Evolutionary conservation across 345 rosid species (phyloP).

Genomic region (Ceriops decandra): DNA sequence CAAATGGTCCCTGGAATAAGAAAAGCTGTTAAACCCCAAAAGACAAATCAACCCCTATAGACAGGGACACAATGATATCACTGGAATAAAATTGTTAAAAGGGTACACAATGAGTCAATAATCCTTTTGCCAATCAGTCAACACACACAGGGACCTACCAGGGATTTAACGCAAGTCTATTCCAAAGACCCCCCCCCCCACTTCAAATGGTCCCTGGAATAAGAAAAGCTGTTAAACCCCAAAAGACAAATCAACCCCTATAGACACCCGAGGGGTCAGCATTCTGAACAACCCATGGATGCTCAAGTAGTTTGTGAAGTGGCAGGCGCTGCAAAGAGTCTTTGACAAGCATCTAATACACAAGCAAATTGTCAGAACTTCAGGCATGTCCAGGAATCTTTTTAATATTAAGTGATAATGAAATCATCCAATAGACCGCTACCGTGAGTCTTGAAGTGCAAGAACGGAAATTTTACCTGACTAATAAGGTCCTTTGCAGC

Average conservation of each 20-base stretch:
- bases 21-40: too few species aligned
- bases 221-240: too few species aligned
- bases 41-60: constrained; percentile 44
- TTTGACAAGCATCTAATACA: constrained; percentile 87
- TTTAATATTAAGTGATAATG: background rate
- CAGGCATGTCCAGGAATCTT: background rate
- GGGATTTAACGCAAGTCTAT: too few species aligned
- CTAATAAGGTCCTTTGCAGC: constrained; percentile 86
- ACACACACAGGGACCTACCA: too few species aligned
- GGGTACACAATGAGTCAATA: too few species aligned
- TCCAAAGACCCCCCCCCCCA: too few species aligned
- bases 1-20: too few species aligned
- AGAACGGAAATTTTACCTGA: constrained; percentile 44
- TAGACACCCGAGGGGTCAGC: constrained; percentile 90
- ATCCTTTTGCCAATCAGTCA: too few species aligned
- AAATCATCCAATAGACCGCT: too few species aligned
- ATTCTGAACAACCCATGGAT: constrained; percentile 92
- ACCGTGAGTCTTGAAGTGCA: background rate
- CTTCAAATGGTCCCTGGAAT: too few species aligned
- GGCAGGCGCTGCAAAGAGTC: constrained; percentile 78
- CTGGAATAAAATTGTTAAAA: too few species aligned
- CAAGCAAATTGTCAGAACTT: background rate
- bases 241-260: constrained; percentile 34
- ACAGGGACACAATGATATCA: constrained; percentile 10
- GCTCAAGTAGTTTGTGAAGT: constrained; percentile 83